Conservation (phyloP, 768 basidiomycete genomes). For the Strobilomyces dryophilus region DNA sequence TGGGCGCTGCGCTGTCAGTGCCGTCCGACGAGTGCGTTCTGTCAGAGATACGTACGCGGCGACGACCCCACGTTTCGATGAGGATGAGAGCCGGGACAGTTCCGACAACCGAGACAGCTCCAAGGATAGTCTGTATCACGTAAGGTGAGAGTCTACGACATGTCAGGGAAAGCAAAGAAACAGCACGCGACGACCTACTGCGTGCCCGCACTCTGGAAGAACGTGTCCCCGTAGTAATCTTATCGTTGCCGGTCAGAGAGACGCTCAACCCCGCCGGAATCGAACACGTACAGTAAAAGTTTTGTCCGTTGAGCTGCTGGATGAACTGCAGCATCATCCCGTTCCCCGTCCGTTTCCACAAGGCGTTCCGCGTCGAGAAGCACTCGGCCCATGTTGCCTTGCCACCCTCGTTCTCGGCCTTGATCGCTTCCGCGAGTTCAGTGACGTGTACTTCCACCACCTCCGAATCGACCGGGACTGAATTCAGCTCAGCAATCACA, state of each 20-base stretch:
- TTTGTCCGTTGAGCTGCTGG: slow-evolving; percentile 14
- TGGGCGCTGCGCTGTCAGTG: not conserved
- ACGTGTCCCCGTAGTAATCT: slow-evolving; percentile 18
- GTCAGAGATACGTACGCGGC: slow-evolving; percentile 39
- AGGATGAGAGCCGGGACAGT: slow-evolving; percentile 64
- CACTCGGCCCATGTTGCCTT: slow-evolving; percentile 15
- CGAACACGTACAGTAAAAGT: slow-evolving; percentile 14
- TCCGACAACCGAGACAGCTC: slow-evolving; percentile 68
- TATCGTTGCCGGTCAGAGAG: not conserved
- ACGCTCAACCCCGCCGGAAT: not conserved
- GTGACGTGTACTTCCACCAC: slow-evolving; percentile 10
- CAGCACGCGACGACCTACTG: slow-evolving; percentile 32
- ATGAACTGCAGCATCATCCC: slow-evolving; percentile 17
- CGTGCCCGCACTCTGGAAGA: slow-evolving; percentile 55
- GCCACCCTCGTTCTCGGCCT: slow-evolving; percentile 14
- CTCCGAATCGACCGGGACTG: slow-evolving; percentile 9
- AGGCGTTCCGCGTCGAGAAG: slow-evolving; percentile 13
- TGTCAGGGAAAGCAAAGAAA: not conserved
- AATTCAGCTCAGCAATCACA: slow-evolving; percentile 15
- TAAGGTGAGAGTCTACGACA: slow-evolving; percentile 52
- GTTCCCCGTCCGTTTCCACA: slow-evolving; percentile 17
- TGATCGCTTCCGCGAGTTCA: slow-evolving; percentile 14
- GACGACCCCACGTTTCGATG: slow-evolving; percentile 73
- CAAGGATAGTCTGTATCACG: slow-evolving; percentile 68
- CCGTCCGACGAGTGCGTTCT: slow-evolving; percentile 22